Base-by-base conservation (phyloP, 805 yeast genomes). In the Wickerhamiella alocasiicola region DNA sequence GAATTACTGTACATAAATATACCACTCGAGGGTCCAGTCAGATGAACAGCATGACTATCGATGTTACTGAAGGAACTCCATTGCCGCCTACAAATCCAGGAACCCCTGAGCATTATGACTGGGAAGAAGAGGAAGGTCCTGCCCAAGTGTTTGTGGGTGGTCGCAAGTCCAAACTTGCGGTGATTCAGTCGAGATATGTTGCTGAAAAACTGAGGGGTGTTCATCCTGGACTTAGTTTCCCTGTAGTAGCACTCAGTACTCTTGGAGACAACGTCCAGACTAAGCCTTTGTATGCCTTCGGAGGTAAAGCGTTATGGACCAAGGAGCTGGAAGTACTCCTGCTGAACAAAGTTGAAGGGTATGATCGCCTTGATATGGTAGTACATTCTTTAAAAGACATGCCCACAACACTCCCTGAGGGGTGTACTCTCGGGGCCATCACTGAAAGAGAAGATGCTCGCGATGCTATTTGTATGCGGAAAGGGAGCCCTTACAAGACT, bases 291-390 rank as follows among this genome's bases (percentile, higher is more conserved):
- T 91, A 88, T 60, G 74, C 94, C 3, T 91, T 91, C 62, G 97
- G 96, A 31, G 98, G 98, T 19, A 91, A 91, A 59, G 76, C 95
- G 0, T 60, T 91, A 18, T 91, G 98, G 98, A 91, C 98, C 2
- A 81, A 82, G 55, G 98, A 91, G 61, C 67, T 91, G 43, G 98
- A 91, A 61, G 77, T 76, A 18, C 63, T 85, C 36, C 64, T 88
- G 29, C 68, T 80, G 48, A 51, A 53, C 34, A 71, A 71, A 46
- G 66, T 70, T 34, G 68, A 75, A 19, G 87, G 79, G 21, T 76
- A 67, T 50, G 77, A 80, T 40, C 68, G 76, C 60, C 66, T 88
- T 36, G 96, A 91, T 57, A 64, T 88, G 61, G 79, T 91, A 55
- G 97, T 88, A 28, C 97, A 91, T 59, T 82, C 95, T 3, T 67